These are phyloP conservation scores for Cylindrotheca fusiformis DNA, from an alignment of 108 stramenopile species.

Conservation along the genomic window DNA sequence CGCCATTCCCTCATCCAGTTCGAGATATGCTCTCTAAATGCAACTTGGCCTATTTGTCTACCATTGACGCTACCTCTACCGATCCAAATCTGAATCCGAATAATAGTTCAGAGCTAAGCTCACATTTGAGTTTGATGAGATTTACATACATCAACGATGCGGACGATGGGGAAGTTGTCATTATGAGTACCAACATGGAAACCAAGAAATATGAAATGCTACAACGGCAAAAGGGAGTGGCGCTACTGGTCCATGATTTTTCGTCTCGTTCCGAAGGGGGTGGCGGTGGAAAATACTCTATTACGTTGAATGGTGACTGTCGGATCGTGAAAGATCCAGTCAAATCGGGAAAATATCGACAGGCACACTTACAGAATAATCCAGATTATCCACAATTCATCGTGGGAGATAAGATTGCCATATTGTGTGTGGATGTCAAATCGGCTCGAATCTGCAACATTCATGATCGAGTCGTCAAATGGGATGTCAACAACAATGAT, in stretches of 20 bases:
- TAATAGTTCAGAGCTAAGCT: constrained; percentile 3
- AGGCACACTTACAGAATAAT: constrained; percentile 48
- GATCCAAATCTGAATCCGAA: too few species aligned
- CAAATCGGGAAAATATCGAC: constrained; percentile 42
- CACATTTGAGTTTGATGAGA: constrained; percentile 61
- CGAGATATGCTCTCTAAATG: constrained; percentile 41
- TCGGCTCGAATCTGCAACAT: constrained; percentile 60
- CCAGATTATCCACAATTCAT: constrained; percentile 74
- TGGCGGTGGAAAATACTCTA: constrained; percentile 38
- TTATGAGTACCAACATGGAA: constrained; percentile 58
- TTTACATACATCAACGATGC: constrained; percentile 56
- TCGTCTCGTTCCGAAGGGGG: constrained; percentile 3
- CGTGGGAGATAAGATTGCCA: constrained; percentile 61
- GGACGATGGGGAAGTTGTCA: constrained; percentile 34
- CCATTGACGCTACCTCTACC: constrained; percentile 28
- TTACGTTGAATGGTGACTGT: constrained; percentile 62
- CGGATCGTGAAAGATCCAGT: constrained; percentile 41
- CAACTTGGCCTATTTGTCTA: constrained; percentile 57
- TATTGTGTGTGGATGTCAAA: constrained; percentile 50
- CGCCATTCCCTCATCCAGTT: constrained; percentile 52
- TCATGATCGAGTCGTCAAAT: constrained; percentile 55
- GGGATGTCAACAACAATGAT: constrained; percentile 37
- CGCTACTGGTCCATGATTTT: constrained; percentile 57
- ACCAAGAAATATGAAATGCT: constrained; percentile 69
- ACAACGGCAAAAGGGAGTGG: constrained; percentile 52